Percentiles rank a stretch among this genome's conserved stretches.
Conservation (phyloP, 2,329 filamentous ascomycete species). For the Ceratocystis huliohia region DNA sequence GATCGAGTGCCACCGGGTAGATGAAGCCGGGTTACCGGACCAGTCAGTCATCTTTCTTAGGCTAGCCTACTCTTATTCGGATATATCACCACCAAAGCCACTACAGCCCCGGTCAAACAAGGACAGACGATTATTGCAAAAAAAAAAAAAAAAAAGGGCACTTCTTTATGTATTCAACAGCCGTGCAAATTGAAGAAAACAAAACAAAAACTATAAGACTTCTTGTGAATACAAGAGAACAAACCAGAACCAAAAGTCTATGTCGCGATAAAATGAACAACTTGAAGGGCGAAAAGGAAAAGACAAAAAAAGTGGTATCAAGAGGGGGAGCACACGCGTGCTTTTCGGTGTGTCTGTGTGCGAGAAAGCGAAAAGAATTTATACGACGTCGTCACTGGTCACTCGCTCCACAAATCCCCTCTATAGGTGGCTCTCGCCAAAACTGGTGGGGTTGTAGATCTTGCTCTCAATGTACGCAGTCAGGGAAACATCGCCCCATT, state of each 20-base stretch:
- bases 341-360: background rate
- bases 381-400: background rate
- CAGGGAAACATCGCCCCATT: slow-evolving; percentile 53
- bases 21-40: too few species aligned
- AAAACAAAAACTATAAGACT: slow-evolving; percentile 6
- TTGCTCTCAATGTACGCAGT: slow-evolving; percentile 47
- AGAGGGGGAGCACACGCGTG: slow-evolving; percentile 1
- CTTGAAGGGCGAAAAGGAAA: slow-evolving; percentile 1
- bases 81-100: background rate
- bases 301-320: slow-evolving; percentile 13
- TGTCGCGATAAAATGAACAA: background rate
- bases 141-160: background rate
- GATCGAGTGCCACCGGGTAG: too few species aligned
- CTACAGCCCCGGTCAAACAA: background rate
- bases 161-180: background rate
- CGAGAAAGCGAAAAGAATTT: background rate
- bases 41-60: too few species aligned
- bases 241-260: slow-evolving; percentile 11
- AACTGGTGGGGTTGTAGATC: slow-evolving; percentile 46
- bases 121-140: background rate
- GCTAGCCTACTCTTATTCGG: too few species aligned
- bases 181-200: background rate
- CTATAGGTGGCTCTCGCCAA: slow-evolving; percentile 30
- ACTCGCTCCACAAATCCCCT: slow-evolving; percentile 24
- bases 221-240: slow-evolving; percentile 4